These are phyloP conservation scores for Fomitopsis schrenkii DNA, from an alignment of 1,284 basidiomycete species.

Conservation along the genomic window DNA sequence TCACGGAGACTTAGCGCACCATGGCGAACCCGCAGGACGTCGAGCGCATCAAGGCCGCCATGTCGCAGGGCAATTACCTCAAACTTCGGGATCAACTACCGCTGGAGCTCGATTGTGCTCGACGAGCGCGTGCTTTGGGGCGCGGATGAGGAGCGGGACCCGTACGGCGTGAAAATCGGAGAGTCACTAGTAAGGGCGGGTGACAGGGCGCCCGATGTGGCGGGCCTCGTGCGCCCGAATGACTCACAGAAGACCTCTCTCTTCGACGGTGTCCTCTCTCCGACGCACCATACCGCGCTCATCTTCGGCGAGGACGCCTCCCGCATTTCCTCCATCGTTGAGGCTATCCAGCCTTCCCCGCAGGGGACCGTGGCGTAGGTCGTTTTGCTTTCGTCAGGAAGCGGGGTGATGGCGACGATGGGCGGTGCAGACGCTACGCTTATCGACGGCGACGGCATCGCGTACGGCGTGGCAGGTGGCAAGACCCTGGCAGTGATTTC, in stretches of 20 bases:
- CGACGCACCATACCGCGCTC: conserved; percentile 23
- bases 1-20: neutral
- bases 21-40: neutral
- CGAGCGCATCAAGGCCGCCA: neutral
- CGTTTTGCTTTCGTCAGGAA: neutral
- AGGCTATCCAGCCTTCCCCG: neutral
- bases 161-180: too few relatives aligned
- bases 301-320: conserved; percentile 13
- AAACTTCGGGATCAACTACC: conserved; percentile 42
- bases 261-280: conserved; percentile 21
- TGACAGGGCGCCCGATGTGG: conserved; percentile 39
- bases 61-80: conserved; percentile 18
- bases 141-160: too few relatives aligned
- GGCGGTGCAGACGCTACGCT: neutral
- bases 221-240: conserved; percentile 19
- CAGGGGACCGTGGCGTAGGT: conserved; percentile 15
- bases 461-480: neutral
- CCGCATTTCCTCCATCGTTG: neutral
- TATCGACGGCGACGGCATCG: neutral
- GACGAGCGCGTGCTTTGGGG: conserved; percentile 25
- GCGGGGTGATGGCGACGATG: neutral
- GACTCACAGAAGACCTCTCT: conserved; percentile 11
- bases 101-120: conserved; percentile 40
- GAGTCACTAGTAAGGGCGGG: too few relatives aligned
- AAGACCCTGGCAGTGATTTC: neutral